These are phyloP conservation scores for Colletotrichum lentis DNA, from an alignment of 2,329 filamentous ascomycete genomes.

Conservation along the genomic window DNA sequence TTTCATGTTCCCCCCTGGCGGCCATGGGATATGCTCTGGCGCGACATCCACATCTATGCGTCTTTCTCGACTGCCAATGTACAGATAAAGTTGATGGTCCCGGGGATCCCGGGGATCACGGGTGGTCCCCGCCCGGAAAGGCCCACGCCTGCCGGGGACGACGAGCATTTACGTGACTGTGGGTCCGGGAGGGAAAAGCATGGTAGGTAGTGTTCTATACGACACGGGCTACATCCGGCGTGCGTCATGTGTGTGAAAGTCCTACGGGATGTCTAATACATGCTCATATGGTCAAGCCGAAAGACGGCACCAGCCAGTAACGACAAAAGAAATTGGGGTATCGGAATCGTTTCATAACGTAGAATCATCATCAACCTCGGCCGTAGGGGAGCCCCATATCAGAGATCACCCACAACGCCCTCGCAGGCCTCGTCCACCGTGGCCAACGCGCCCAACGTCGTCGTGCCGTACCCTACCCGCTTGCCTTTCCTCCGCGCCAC, in stretches of 20 bases:
- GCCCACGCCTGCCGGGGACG: no score
- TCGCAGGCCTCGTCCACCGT: conserved; percentile 22
- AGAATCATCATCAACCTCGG: background rate
- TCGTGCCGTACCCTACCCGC: conserved; percentile 31
- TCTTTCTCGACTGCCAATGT: background rate
- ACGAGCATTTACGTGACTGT: no score
- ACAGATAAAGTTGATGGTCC: background rate
- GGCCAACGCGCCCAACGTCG: conserved; percentile 17
- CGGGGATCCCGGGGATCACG: background rate
- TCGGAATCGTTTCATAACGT: no score
- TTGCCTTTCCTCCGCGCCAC: conserved; percentile 8
- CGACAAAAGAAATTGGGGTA: no score
- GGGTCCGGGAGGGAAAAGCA: no score
- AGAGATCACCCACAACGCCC: conserved; percentile 18
- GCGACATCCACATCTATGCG: background rate
- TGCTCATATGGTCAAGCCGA: no score
- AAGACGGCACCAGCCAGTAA: no score
- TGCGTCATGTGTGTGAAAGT: no score
- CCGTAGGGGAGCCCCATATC: background rate
- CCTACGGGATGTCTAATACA: no score
- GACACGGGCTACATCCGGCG: no score
- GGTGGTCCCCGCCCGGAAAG: background rate
- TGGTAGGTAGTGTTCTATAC: no score
- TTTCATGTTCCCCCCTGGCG: background rate
- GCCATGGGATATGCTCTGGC: background rate